Base-by-base conservation (phyloP, 2,329 filamentous ascomycete genomes). In the Trichoderma aggressivum region DNA sequence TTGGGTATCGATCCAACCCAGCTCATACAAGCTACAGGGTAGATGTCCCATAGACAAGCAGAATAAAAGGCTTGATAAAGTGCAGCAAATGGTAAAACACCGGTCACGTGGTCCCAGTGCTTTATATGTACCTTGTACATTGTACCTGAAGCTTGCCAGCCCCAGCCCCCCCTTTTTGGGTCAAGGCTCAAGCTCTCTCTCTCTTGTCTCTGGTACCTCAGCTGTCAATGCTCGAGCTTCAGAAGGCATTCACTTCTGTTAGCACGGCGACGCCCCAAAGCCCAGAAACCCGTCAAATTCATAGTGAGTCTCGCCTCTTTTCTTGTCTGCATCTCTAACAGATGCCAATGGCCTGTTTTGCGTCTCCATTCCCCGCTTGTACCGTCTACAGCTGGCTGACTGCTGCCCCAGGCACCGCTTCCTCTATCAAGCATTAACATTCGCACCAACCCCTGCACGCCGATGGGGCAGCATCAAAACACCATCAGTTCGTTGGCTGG, bases 181-280 rank as follows among this genome's bases (percentile, higher is more conserved):
- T n/a, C 28, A 60, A 21, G 16, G 10, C 63, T 50, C 21, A 30
- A 61, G 30, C 28, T 74, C 72, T 64, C 62, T 72, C 65, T 50
- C 28, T 30, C 39, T 18, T 39, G 36, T 39, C 36, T 43, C 39
- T 43, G 8, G 39, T 43, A 43, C 1, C 1, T 43, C 1, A 36
- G 24, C 50, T 12, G 21, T 59, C 10, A 32, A 28, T 43, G 34
- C 39, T 14, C 10, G 26, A 59, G 36, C 65, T 70, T 30, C 28
- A 59, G 50, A 43, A n/a, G 16, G 26, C 66, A 70, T 72, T 64
- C 68, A 72, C 61, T 70, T 56, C 58, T 70, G 66, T 70, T 72
- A 72, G 39, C 50, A 43, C 32, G 12, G 7, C 26, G 5, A 36
- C 11, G 36, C 16, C 50, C 5, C n/a, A 16, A 3, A 18, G 24